Evolutionary conservation across 2,329 filamentous ascomycete genomes (phyloP).

Genomic region (Fusarium agapanthi): DNA sequence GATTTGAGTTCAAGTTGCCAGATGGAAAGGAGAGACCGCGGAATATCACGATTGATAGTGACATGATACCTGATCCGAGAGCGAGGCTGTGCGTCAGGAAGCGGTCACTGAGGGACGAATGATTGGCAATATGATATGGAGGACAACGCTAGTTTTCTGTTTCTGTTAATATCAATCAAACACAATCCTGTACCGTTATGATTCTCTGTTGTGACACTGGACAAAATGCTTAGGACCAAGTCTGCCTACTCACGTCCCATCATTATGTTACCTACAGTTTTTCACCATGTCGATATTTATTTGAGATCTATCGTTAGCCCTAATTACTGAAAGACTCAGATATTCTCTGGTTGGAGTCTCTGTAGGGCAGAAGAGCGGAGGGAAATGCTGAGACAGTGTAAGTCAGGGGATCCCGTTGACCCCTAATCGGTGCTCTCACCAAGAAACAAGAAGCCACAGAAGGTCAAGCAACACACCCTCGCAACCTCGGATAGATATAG

Average conservation of each 20-base stretch:
- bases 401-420: background rate
- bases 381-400: rapidly evolving
- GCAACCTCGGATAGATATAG: rapidly evolving
- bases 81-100: background rate
- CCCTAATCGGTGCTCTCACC: rapidly evolving
- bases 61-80: background rate
- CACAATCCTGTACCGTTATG: too few relatives aligned
- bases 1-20: background rate
- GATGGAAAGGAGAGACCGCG: background rate
- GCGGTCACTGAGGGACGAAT: background rate
- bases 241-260: too few relatives aligned
- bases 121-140: too few relatives aligned
- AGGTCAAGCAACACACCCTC: rapidly evolving
- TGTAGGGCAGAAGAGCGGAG: rapidly evolving
- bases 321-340: rapidly evolving
- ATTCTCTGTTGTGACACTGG: too few relatives aligned
- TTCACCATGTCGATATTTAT: rapidly evolving
- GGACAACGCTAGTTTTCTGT: too few relatives aligned
- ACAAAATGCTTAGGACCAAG: too few relatives aligned
- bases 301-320: rapidly evolving
- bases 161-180: too few relatives aligned
- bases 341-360: rapidly evolving
- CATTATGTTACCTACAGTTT: too few relatives aligned
- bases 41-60: background rate
- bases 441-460: background rate